These are phyloP conservation scores for Leccinum subtestaceum DNA, from an alignment of 768 basidiomycete genomes.

Conservation along the genomic window DNA sequence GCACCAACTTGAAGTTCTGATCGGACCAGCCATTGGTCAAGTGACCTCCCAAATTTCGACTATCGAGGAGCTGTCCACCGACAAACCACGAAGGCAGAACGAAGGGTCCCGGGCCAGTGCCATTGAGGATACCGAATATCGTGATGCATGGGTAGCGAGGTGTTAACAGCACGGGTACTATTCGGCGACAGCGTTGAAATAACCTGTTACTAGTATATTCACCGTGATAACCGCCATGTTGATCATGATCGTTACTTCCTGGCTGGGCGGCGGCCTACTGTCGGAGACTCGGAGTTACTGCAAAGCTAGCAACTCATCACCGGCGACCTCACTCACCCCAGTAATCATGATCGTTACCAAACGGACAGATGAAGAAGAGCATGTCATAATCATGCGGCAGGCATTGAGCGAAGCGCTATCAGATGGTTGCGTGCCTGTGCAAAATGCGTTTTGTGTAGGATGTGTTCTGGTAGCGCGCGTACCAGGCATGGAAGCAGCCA, in stretches of 20 bases:
- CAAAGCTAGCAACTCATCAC: neutral
- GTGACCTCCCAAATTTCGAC: neutral
- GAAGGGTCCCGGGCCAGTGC: neutral
- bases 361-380: conserved; percentile 19
- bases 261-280: too few relatives aligned
- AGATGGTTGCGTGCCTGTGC: conserved; percentile 60
- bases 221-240: neutral
- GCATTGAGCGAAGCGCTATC: conserved; percentile 65
- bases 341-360: conserved; percentile 1
- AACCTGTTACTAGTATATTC: neutral
- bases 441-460: conserved; percentile 90
- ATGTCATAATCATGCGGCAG: conserved; percentile 49
- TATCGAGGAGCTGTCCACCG: neutral
- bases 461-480: conserved; percentile 62
- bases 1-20: neutral
- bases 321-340: neutral
- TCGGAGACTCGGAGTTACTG: too few relatives aligned
- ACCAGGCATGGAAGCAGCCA: conserved; percentile 42
- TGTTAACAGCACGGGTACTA: neutral
- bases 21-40: neutral
- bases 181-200: neutral
- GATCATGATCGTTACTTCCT: neutral
- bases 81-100: neutral
- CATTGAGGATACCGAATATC: too few relatives aligned
- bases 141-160: neutral